These are phyloP conservation scores for Plasmodium gonderi DNA, from an alignment of 169 alveolate species.

Conservation along the genomic window DNA sequence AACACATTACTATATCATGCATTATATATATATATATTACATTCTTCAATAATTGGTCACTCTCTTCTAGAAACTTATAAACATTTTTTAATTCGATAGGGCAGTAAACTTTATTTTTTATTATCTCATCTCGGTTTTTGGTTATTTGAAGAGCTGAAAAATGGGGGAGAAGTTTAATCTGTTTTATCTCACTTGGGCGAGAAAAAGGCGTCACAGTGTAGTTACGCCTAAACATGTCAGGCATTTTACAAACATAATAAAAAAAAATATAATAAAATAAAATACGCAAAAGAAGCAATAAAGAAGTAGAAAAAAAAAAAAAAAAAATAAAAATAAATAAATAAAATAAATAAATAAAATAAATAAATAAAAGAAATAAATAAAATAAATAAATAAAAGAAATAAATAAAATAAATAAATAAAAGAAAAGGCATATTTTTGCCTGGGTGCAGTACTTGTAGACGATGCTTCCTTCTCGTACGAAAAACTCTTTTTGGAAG, in stretches of 20 bases:
- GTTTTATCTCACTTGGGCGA: too few species aligned
- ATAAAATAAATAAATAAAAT: neutral
- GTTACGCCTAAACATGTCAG: neutral
- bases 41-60: slow-evolving; percentile 27
- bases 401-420: neutral
- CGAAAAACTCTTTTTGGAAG: slow-evolving; percentile 48
- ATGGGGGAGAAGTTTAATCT: neutral
- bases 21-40: neutral
- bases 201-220: neutral
- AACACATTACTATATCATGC: neutral
- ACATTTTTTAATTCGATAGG: slow-evolving; percentile 67
- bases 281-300: neutral
- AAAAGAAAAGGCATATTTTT: neutral
- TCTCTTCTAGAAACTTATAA: slow-evolving; percentile 37
- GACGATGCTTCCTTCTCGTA: slow-evolving; percentile 54
- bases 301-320: too few species aligned
- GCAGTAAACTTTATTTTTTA: slow-evolving; percentile 63
- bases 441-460: slow-evolving; percentile 25
- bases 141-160: slow-evolving; percentile 38
- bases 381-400: neutral
- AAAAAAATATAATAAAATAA: too few species aligned
- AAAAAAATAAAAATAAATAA: too few species aligned
- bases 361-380: neutral
- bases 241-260: neutral
- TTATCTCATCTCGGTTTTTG: slow-evolving; percentile 53